Conservation (phyloP, 108 stramenopile species). For the Skeletonema costatum region DNA sequence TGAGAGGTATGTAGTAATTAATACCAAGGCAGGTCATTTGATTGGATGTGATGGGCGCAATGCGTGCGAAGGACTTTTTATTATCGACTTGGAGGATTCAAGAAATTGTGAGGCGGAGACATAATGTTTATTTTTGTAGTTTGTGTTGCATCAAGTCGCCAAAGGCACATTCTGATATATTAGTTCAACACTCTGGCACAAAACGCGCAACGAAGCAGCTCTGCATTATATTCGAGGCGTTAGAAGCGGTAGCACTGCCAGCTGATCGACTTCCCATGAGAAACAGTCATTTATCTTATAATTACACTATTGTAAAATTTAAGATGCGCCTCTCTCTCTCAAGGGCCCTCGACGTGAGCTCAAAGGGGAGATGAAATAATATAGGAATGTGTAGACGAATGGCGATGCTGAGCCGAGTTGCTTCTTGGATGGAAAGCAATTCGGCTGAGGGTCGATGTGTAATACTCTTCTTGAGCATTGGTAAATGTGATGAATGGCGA, state of each 20-base stretch:
- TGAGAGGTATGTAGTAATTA: slow-evolving; percentile 68
- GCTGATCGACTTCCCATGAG: too few relatives aligned
- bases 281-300: too few relatives aligned
- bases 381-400: too few relatives aligned
- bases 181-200: neutral
- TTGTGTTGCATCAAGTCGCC: slow-evolving; percentile 29
- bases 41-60: slow-evolving; percentile 44
- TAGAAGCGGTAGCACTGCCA: slow-evolving; percentile 29
- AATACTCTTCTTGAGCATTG: too few relatives aligned
- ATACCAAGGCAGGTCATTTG: slow-evolving; percentile 68
- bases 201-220: slow-evolving; percentile 8
- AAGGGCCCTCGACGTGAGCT: too few relatives aligned
- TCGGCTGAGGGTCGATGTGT: too few relatives aligned
- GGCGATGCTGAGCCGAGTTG: too few relatives aligned
- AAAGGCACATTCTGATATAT: slow-evolving; percentile 2
- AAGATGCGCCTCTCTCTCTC: too few relatives aligned
- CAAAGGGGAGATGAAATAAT: too few relatives aligned
- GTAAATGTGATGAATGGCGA: too few relatives aligned
- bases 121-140: neutral
- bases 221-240: slow-evolving; percentile 11
- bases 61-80: slow-evolving; percentile 59
- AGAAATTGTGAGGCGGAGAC: neutral
- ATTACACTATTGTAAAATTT: too few relatives aligned
- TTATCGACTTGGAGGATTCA: slow-evolving; percentile 61
- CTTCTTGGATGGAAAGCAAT: too few relatives aligned